Evolutionary conservation across 75 land plant genomes (phyloP).

Genomic region (Isoetes taiwanensis): DNA sequence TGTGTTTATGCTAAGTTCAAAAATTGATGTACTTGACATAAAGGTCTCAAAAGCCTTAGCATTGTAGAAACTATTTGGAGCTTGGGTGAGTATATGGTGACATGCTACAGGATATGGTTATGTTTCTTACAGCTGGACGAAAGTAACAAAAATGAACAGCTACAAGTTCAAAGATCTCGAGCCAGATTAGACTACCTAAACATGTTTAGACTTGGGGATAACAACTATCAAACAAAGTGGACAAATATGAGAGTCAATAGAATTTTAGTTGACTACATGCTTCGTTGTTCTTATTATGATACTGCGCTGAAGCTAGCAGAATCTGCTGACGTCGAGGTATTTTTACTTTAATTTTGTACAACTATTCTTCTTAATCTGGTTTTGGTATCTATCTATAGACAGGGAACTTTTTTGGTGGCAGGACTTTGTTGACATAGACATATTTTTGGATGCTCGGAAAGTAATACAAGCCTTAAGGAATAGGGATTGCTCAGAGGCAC

Average conservation of each 20-base stretch:
- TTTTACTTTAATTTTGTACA: background rate
- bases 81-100: too few relatives aligned
- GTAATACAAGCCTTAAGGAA: slow-evolving; percentile 76
- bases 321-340: slow-evolving; percentile 56
- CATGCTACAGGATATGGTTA: too few relatives aligned
- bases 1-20: too few relatives aligned
- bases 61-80: too few relatives aligned
- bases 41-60: too few relatives aligned
- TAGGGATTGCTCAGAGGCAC: slow-evolving; percentile 79
- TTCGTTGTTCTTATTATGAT: slow-evolving; percentile 76
- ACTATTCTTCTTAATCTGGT: slow-evolving; percentile 1
- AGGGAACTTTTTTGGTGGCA: slow-evolving; percentile 10
- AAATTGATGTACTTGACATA: too few relatives aligned
- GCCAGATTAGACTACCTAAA: slow-evolving; percentile 74
- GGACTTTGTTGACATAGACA: slow-evolving; percentile 97
- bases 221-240: slow-evolving; percentile 50
- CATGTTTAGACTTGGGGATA: slow-evolving; percentile 26
- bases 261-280: slow-evolving; percentile 88
- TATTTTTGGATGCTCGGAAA: slow-evolving; percentile 84
- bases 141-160: slow-evolving; percentile 57
- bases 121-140: slow-evolving; percentile 75
- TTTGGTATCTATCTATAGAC: background rate
- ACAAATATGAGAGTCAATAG: slow-evolving; percentile 55
- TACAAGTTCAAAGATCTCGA: slow-evolving; percentile 77
- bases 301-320: slow-evolving; percentile 67